phyloP scores from a whole-genome alignment of 2,329 filamentous ascomycete genomes.

The Cercospora zeina region DNA sequence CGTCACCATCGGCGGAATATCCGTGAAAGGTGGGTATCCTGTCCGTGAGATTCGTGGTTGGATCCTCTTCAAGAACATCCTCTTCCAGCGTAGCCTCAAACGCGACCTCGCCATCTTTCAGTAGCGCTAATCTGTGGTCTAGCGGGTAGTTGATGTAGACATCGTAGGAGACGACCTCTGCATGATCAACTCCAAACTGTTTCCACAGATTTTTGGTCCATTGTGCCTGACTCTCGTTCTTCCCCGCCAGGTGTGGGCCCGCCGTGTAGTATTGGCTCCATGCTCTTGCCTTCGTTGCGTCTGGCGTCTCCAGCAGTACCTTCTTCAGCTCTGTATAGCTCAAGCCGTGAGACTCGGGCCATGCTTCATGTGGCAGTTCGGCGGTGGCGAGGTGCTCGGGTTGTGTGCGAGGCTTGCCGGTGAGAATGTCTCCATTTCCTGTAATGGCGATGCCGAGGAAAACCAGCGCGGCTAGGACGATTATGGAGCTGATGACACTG shows the following conservation, averaged over 20 bases:
- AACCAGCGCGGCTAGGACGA: slow-evolving; percentile 43
- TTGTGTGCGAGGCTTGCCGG: slow-evolving; percentile 39
- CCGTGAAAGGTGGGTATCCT: slow-evolving; percentile 90
- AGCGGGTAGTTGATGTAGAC: slow-evolving; percentile 55
- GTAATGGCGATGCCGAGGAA: slow-evolving; percentile 44
- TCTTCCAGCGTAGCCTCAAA: slow-evolving; percentile 71
- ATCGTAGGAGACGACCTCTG: slow-evolving; percentile 52
- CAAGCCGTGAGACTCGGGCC: slow-evolving; percentile 51
- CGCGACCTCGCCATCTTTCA: slow-evolving; percentile 43
- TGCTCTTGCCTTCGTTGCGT: slow-evolving; percentile 52
- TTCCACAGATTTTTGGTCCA: slow-evolving; percentile 54
- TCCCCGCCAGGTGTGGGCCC: slow-evolving; percentile 54
- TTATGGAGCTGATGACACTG: slow-evolving; percentile 49
- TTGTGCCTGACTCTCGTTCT: slow-evolving; percentile 54
- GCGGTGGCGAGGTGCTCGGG: slow-evolving; percentile 27
- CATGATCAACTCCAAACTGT: slow-evolving; percentile 51
- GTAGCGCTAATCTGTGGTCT: slow-evolving; percentile 49
- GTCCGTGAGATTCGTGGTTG: slow-evolving; percentile 69
- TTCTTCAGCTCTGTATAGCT: slow-evolving; percentile 57
- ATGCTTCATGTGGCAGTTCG: slow-evolving; percentile 41
- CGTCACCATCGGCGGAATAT: slow-evolving; percentile 89
- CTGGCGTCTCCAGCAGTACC: slow-evolving; percentile 57
- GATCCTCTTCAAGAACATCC: slow-evolving; percentile 79
- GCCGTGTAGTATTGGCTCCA: slow-evolving; percentile 55
- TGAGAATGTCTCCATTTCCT: slow-evolving; percentile 35